Evolutionary conservation across 2,329 filamentous ascomycete species (phyloP), one percentile per base, ranked within the genome.

Genomic region (Huntiella abstrusa): DNA sequence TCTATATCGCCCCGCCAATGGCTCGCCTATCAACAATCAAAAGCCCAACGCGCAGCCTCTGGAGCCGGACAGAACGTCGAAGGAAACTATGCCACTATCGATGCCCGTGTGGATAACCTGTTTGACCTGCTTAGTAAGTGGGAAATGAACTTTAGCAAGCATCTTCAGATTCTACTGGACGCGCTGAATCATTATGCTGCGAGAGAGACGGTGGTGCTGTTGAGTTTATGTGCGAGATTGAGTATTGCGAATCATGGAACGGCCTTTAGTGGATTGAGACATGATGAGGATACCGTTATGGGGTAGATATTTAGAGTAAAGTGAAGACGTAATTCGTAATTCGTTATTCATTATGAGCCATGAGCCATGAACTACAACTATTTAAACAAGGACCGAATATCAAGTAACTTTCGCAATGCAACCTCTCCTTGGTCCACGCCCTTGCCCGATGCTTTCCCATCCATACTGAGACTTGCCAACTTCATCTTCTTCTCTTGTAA

Each of bases 171-270:
- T 53, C 62, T 98, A 55, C 75, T 96, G 34, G 91, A 96, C 59
- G 88, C 85, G 51, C 69, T 98, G 52, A 96, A 98, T 55, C 94
- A 96, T 61, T 92, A 95, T 55, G 91, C 91, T 2, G 91, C 91
- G 0, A 96, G 91, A 0, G 91, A 98, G 66, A 96, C 91, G 35
- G 88, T 95, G 3, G 91, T 94, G 13, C 70, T 98, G 53, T 65
- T 96, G 51, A 88, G 87, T 53, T 67, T 98, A 12, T 93, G 85
- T 58, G 85, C 85, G 10, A 65, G 85, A 51, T 59, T 93, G 56
- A 87, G 81, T 55, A 84, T 81, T 49, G 84, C 83, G 10, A 85
- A 83, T 51, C 82, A 87, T 58, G 83, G 82, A 15, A 78, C 74
- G 0, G 73, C 78, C 56, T 77, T 71, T 55, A 70, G 72, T 7